Percentiles rank a stretch among this genome's conserved stretches.
Conservation (phyloP, 2,329 filamentous ascomycete genomes). For the Sporothrix pallida region DNA sequence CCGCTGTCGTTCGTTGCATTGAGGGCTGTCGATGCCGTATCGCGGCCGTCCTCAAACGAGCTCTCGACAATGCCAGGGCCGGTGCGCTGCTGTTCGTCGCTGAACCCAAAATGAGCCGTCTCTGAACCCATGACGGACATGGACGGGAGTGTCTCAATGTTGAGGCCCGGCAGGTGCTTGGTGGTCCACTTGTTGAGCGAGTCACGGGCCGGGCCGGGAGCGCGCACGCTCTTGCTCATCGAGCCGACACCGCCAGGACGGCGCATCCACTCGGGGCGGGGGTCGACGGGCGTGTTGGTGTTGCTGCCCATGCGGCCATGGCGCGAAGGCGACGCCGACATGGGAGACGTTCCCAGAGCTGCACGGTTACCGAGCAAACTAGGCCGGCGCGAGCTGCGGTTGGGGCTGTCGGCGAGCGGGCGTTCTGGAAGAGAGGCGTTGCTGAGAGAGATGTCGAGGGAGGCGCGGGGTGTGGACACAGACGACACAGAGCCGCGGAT, state of each 20-base stretch:
- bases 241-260: conserved; percentile 90
- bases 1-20: conserved; percentile 54
- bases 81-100: conserved; percentile 40
- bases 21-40: conserved; percentile 44
- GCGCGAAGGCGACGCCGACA: conserved; percentile 46
- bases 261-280: conserved; percentile 67
- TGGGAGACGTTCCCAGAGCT: conserved; percentile 42
- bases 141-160: conserved; percentile 70
- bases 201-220: conserved; percentile 83
- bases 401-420: conserved; percentile 45
- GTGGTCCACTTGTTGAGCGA: conserved; percentile 82
- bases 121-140: conserved; percentile 69
- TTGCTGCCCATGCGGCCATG: conserved; percentile 39
- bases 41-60: conserved; percentile 54
- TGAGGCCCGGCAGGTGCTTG: conserved; percentile 80
- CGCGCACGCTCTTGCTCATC: conserved; percentile 70
- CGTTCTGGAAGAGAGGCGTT: conserved; percentile 41
- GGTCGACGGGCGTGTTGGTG: conserved; percentile 40
- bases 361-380: conserved; percentile 50
- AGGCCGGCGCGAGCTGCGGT: conserved; percentile 50
- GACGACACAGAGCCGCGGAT: conserved; percentile 65
- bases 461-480: conserved; percentile 69
- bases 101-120: conserved; percentile 62
- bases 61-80: conserved; percentile 56
- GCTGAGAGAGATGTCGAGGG: conserved; percentile 63